These are phyloP conservation scores for Ascodesmis nigricans DNA, from an alignment of 495 filamentous ascomycete species.

Conservation along the genomic window DNA sequence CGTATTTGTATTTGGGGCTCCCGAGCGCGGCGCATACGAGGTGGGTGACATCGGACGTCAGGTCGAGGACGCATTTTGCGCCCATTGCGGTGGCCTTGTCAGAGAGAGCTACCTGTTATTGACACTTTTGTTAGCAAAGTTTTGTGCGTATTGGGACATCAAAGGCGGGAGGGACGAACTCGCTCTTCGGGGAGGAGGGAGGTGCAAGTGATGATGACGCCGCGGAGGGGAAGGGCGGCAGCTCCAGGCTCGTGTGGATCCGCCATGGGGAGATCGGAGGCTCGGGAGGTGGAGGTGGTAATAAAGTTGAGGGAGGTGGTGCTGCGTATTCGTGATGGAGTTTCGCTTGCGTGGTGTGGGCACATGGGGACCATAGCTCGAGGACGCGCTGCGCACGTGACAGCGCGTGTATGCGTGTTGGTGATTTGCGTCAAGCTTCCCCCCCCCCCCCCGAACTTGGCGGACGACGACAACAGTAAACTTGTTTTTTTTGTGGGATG, in stretches of 20 bases:
- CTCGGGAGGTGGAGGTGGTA: too few species aligned
- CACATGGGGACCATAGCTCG: too few species aligned
- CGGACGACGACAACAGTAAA: too few species aligned
- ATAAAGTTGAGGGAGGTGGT: too few species aligned
- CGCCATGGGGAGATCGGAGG: neutral
- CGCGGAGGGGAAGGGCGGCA: conserved; percentile 2
- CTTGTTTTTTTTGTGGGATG: too few species aligned
- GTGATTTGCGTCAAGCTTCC: too few species aligned
- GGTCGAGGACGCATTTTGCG: conserved; percentile 61
- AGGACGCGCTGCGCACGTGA: too few species aligned
- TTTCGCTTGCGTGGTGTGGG: too few species aligned
- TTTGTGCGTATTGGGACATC: neutral
- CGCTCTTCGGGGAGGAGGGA: neutral
- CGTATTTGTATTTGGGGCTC: conserved; percentile 85
- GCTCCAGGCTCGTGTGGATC: conserved; percentile 8
- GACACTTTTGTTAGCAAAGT: conserved; percentile 1
- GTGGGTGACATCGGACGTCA: conserved; percentile 93
- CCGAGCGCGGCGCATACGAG: conserved; percentile 70
- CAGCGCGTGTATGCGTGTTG: too few species aligned
- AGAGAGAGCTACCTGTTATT: conserved; percentile 47
- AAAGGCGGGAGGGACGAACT: neutral
- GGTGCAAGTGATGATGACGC: conserved; percentile 2
- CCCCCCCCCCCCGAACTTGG: too few species aligned
- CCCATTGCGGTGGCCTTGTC: conserved; percentile 59
- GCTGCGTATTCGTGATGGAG: too few species aligned